Percentiles rank a stretch among this genome's conserved stretches.
phyloP scores from a whole-genome alignment of 163 green algal genomes.

The Prototheca cutis region DNA sequence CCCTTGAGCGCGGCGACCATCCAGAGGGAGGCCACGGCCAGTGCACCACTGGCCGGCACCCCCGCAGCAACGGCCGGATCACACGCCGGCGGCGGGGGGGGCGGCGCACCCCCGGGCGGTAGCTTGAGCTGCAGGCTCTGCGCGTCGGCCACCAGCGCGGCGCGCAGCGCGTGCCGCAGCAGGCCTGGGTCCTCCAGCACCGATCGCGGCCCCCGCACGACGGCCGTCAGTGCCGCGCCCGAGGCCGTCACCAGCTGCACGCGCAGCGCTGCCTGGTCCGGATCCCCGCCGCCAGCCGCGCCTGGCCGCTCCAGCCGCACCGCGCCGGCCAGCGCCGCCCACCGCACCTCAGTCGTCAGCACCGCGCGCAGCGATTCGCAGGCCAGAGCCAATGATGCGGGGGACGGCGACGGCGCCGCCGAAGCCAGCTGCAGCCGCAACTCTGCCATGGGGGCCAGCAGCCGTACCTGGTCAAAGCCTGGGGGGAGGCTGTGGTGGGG shows the following conservation, averaged over 20 bases:
- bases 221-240: conserved; percentile 34
- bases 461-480: conserved; percentile 54
- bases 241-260: conserved; percentile 36
- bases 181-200: conserved; percentile 39
- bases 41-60: conserved; percentile 44
- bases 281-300: conserved; percentile 46
- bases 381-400: conserved; percentile 31
- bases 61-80: conserved; percentile 40
- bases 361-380: conserved; percentile 55
- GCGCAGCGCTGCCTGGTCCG: conserved; percentile 38
- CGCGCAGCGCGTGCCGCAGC: conserved; percentile 60
- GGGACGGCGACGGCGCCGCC: conserved; percentile 39
- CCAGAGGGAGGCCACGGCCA: conserved; percentile 65
- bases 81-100: conserved; percentile 13
- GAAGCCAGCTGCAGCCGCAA: conserved; percentile 54
- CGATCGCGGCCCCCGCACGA: conserved; percentile 49
- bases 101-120: conserved; percentile 42
- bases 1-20: conserved; percentile 56
- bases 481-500: conserved; percentile 17
- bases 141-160: conserved; percentile 62
- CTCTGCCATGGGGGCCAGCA: conserved; percentile 73
- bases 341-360: conserved; percentile 58
- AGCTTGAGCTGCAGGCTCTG: conserved; percentile 55
- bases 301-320: conserved; percentile 20
- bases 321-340: not conserved